Percentiles rank a stretch among this genome's conserved stretches.
Evolutionary conservation across 1,139 yeast genomes (phyloP).

Genomic region (Eremothecium cymbalariae): DNA sequence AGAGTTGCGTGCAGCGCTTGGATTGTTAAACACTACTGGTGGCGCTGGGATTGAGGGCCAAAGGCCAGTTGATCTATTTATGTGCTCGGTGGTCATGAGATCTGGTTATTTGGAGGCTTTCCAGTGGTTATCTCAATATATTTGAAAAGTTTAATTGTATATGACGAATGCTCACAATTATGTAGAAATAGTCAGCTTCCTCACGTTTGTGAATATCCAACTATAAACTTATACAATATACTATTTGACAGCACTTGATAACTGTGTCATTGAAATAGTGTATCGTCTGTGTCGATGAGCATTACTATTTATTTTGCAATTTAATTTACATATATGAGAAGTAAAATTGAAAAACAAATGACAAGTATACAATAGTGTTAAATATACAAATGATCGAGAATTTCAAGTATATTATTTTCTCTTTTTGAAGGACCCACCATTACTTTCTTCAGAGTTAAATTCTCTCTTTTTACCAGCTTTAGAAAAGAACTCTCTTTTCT

Average conservation of each 20-base stretch:
- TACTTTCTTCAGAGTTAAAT: slow-evolving; percentile 35
- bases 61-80: slow-evolving; percentile 92
- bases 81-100: slow-evolving; percentile 97
- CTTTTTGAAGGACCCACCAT: slow-evolving; percentile 25
- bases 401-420: slow-evolving; percentile 19
- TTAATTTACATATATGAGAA: too few relatives aligned
- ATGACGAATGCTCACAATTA: too few relatives aligned
- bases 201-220: too few relatives aligned
- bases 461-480: slow-evolving; percentile 64
- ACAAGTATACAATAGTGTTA: neutral
- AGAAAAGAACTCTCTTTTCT: slow-evolving; percentile 79
- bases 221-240: too few relatives aligned
- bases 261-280: too few relatives aligned
- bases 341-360: neutral
- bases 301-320: too few relatives aligned
- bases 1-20: slow-evolving; percentile 85
- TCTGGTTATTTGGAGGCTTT: slow-evolving; percentile 94
- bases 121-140: slow-evolving; percentile 93
- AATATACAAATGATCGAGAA: too few relatives aligned
- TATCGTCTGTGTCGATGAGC: too few relatives aligned
- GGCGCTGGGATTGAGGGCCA: slow-evolving; percentile 63
- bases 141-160: slow-evolving; percentile 43
- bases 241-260: too few relatives aligned
- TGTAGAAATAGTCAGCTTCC: too few relatives aligned
- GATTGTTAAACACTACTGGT: slow-evolving; percentile 84